phyloP scores from a whole-genome alignment of 2,329 filamentous ascomycete species.

The Beauveria scarabaeidicola region DNA sequence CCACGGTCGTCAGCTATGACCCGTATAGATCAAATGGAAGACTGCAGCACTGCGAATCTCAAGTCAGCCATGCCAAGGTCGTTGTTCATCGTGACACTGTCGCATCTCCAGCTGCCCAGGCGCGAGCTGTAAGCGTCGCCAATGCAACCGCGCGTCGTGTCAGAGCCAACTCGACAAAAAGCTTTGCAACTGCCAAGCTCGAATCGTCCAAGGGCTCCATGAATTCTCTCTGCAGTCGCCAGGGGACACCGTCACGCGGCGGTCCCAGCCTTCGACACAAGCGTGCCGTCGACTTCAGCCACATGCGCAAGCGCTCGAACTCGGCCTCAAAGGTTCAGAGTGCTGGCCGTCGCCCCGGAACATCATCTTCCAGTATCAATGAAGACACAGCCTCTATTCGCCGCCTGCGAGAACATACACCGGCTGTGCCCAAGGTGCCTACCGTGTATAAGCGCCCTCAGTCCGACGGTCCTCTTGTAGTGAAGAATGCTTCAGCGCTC shows the following conservation, averaged over 20 bases:
- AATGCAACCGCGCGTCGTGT: conserved; percentile 20
- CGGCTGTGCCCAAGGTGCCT: conserved; percentile 20
- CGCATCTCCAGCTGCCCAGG: conserved; percentile 16
- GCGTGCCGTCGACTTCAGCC: conserved; percentile 47
- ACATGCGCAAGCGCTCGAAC: conserved; percentile 32
- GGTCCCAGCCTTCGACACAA: conserved; percentile 37
- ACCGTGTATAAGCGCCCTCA: conserved; percentile 18
- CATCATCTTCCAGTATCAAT: conserved; percentile 3
- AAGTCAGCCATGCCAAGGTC: conserved; percentile 56
- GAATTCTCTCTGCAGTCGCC: conserved; percentile 41
- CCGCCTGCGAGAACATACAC: conserved; percentile 20
- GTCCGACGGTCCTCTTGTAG: conserved; percentile 17
- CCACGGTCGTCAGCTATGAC: conserved; percentile 63
- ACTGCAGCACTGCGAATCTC: conserved; percentile 31
- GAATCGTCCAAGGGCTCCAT: conserved; percentile 35
- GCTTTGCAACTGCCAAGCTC: conserved; percentile 22
- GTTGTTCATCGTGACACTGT: conserved; percentile 53
- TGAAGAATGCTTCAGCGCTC: conserved; percentile 25
- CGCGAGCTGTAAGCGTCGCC: conserved; percentile 29
- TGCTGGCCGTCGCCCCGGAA: conserved; percentile 1
- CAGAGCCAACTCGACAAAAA: conserved; percentile 21
- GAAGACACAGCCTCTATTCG: not conserved
- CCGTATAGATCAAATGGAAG: conserved; percentile 65
- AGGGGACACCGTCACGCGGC: conserved; percentile 34
- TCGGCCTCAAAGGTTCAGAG: conserved; percentile 19